A percentile compares a stretch with the other conserved stretches of the same genome.
These are phyloP conservation scores for Rhodotorula mucilaginosa DNA, from an alignment of 1,284 basidiomycete genomes.

Conservation along the genomic window DNA sequence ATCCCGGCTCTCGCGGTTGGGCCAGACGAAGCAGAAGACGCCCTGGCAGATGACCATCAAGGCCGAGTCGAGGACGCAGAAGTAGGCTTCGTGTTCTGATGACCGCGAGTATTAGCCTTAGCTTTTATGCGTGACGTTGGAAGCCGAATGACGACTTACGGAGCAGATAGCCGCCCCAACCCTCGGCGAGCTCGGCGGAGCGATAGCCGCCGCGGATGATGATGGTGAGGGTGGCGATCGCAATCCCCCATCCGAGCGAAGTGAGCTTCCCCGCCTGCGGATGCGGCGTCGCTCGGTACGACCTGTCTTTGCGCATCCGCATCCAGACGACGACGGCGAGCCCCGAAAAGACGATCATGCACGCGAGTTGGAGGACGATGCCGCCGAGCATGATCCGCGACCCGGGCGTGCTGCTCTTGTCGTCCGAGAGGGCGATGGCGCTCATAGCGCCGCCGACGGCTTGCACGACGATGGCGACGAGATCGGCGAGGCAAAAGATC, in stretches of 20 bases:
- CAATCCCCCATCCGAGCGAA: slow-evolving; percentile 11
- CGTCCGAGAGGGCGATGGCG: slow-evolving; percentile 21
- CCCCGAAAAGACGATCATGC: slow-evolving; percentile 28
- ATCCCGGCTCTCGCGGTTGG: background rate
- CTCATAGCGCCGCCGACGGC: slow-evolving; percentile 34
- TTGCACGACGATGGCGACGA: slow-evolving; percentile 33
- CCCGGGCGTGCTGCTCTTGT: slow-evolving; percentile 3
- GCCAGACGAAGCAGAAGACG: slow-evolving; percentile 15
- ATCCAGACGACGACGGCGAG: slow-evolving; percentile 21
- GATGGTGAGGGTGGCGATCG: slow-evolving; percentile 21
- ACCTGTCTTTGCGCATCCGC: slow-evolving; percentile 5
- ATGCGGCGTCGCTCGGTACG: background rate
- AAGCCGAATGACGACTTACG: background rate
- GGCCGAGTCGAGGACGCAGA: slow-evolving; percentile 29
- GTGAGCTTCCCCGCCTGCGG: background rate
- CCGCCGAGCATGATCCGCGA: slow-evolving; percentile 38
- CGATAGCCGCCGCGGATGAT: slow-evolving; percentile 36
- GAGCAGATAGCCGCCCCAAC: slow-evolving; percentile 30
- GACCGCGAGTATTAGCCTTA: too few species aligned
- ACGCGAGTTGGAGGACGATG: slow-evolving; percentile 9
- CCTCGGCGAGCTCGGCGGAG: slow-evolving; percentile 25
- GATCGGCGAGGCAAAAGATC: slow-evolving; percentile 30
- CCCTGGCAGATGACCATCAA: slow-evolving; percentile 29
- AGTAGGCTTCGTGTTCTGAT: slow-evolving; percentile 18
- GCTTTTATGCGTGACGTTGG: too few species aligned